Evolutionary conservation across 2,329 filamentous ascomycete genomes (phyloP).

Genomic region (Arachnomyces sp.): DNA sequence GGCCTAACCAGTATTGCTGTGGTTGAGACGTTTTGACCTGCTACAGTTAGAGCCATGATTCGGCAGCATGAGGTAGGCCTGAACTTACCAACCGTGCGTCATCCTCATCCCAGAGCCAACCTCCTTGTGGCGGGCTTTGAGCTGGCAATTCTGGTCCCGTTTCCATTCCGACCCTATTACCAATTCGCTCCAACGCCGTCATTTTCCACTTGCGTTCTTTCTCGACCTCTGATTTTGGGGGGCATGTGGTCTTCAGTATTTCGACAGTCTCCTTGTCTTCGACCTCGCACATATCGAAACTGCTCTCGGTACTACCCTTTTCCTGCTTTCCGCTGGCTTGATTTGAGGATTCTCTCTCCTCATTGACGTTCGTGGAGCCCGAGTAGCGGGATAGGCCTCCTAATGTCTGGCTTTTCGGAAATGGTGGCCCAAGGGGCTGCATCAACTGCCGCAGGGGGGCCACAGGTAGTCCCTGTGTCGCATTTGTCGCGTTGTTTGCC

Average conservation of each 20-base stretch:
- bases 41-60: no score
- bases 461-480: neutral
- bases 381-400: neutral
- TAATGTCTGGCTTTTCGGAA: neutral
- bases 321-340: no score
- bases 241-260: no score
- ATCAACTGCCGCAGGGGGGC: neutral
- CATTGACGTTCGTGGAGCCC: no score
- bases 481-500: neutral
- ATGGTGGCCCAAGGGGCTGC: neutral
- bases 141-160: neutral
- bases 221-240: no score
- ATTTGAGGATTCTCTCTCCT: no score
- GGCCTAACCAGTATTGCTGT: slow-evolving; percentile 24
- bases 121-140: no score
- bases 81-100: neutral
- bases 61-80: neutral
- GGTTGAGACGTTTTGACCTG: slow-evolving; percentile 21
- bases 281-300: no score
- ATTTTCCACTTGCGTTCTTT: no score
- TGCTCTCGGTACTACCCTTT: neutral
- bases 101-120: no score
- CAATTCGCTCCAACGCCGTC: neutral
- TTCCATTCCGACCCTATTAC: neutral
- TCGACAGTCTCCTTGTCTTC: no score